These are phyloP conservation scores for Gossypium bickii DNA, from an alignment of 345 rosid genomes.

Conservation along the genomic window DNA sequence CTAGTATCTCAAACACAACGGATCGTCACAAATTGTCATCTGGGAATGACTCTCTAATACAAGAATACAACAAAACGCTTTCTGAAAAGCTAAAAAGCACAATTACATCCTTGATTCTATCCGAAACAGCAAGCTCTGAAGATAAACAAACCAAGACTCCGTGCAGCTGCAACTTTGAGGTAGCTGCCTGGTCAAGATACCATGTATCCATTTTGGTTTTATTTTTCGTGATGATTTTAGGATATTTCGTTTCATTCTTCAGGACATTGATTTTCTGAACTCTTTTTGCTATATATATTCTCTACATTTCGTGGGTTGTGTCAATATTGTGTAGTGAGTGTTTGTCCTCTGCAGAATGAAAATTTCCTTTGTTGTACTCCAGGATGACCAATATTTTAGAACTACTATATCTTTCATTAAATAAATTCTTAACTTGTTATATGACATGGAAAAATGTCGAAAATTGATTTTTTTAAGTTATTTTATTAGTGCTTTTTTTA, in stretches of 20 bases:
- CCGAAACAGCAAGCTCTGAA: conserved; percentile 31
- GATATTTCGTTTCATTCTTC: conserved; percentile 36
- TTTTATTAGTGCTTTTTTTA: too few relatives aligned
- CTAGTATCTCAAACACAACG: conserved; percentile 31
- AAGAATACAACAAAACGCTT: conserved; percentile 50
- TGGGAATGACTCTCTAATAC: conserved; percentile 26
- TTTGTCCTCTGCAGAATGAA: neutral
- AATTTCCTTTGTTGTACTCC: neutral
- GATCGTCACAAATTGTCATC: conserved; percentile 27
- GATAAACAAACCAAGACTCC: conserved; percentile 25
- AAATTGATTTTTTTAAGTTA: too few relatives aligned
- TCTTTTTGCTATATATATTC: neutral
- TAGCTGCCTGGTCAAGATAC: conserved; percentile 45
- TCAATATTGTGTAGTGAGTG: neutral
- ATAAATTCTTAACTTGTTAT: neutral
- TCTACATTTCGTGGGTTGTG: neutral
- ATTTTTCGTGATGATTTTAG: conserved; percentile 37
- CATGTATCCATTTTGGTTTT: conserved; percentile 36
- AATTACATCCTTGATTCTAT: conserved; percentile 31
- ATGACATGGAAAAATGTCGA: neutral
- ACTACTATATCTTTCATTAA: neutral
- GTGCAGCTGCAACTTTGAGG: too few relatives aligned
- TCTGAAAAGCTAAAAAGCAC: conserved; percentile 40
- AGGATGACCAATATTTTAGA: neutral
- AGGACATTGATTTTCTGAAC: conserved; percentile 30